These are phyloP conservation scores for Wickerhamiella domercqiae DNA, from an alignment of 805 yeast species.

Conservation along the genomic window DNA sequence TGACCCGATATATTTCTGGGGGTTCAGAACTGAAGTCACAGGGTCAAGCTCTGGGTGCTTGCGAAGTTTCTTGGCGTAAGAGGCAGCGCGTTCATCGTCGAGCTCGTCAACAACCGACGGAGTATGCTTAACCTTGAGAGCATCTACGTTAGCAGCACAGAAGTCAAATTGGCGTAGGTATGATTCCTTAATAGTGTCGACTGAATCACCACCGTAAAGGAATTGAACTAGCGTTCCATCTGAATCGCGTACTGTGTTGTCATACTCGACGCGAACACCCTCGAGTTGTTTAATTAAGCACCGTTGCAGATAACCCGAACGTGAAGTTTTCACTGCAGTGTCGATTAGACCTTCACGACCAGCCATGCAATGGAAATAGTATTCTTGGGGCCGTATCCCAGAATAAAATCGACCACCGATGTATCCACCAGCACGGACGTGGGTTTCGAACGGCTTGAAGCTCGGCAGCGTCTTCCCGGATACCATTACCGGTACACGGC, in stretches of 20 bases:
- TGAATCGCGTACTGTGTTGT: conserved; percentile 86
- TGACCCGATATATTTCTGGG: conserved; percentile 80
- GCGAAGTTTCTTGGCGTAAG: conserved; percentile 66
- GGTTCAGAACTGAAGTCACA: conserved; percentile 68
- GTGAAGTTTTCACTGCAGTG: conserved; percentile 96
- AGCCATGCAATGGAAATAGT: conserved; percentile 99
- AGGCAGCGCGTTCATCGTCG: conserved; percentile 69
- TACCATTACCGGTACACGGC: conserved; percentile 98
- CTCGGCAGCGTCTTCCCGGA: conserved; percentile 95
- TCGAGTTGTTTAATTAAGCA: conserved; percentile 96
- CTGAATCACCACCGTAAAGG: conserved; percentile 93
- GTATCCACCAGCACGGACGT: conserved; percentile 97
- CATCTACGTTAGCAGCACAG: conserved; percentile 81
- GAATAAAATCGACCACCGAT: conserved; percentile 94
- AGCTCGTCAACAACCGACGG: conserved; percentile 60
- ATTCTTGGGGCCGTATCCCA: conserved; percentile 96
- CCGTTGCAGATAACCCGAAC: conserved; percentile 96
- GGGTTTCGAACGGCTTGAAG: conserved; percentile 91
- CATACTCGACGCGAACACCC: conserved; percentile 89
- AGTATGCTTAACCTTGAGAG: conserved; percentile 71
- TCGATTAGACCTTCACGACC: conserved; percentile 99
- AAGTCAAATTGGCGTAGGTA: conserved; percentile 87
- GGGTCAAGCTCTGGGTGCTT: conserved; percentile 76
- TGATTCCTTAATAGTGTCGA: conserved; percentile 88
- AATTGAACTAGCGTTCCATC: conserved; percentile 91